A percentile compares a stretch with the other conserved stretches of the same genome.
Conservation (phyloP, 306 rosid genomes). For the Dalbergia oliveri region DNA sequence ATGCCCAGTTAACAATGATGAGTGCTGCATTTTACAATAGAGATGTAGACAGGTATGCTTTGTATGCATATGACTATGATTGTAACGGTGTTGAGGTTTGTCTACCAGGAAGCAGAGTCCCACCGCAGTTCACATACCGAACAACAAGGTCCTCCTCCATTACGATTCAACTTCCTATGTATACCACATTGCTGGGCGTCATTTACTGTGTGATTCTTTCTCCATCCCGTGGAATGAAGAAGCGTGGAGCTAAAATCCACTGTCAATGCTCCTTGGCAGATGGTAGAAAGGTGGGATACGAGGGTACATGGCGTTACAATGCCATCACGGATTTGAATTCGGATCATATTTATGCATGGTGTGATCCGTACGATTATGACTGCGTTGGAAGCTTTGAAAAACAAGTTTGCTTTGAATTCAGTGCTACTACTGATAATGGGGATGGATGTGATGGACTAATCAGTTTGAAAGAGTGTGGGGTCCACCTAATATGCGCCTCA, state of each 20-base stretch:
- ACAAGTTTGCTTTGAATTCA: background rate
- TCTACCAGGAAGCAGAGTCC: constrained; percentile 6
- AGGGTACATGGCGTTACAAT: background rate
- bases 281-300: background rate
- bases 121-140: background rate
- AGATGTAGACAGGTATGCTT: too few species aligned
- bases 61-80: too few species aligned
- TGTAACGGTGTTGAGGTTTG: background rate
- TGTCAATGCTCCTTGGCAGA: background rate
- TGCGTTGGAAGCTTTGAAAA: background rate
- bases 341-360: constrained; percentile 24
- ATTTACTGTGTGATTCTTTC: constrained; percentile 3
- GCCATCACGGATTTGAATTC: background rate
- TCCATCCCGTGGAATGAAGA: background rate
- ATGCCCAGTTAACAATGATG: background rate
- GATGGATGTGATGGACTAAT: background rate
- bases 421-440: background rate
- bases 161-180: background rate
- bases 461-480: constrained; percentile 1
- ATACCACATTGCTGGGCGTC: background rate
- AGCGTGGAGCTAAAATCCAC: background rate
- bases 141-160: background rate
- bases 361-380: constrained; percentile 1
- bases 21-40: background rate
- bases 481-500: background rate